Conservation (phyloP, 2,329 filamentous ascomycete genomes). For the Exophiala dermatitidis region DNA sequence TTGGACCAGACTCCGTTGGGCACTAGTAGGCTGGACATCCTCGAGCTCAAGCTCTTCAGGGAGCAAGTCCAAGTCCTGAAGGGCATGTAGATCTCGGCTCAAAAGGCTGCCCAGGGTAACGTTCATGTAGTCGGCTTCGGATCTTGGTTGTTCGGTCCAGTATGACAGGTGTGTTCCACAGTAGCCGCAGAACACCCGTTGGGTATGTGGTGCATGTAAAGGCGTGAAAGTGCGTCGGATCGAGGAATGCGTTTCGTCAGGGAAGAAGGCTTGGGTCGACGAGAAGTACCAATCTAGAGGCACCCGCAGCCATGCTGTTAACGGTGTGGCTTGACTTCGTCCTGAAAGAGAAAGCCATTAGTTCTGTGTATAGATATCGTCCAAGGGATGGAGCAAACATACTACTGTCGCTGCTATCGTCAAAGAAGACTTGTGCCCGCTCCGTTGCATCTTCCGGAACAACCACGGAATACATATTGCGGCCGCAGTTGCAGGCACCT, state of each 20-base stretch:
- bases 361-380: background rate
- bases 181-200: conserved; percentile 82
- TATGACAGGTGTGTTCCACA: conserved; percentile 80
- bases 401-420: conserved; percentile 64
- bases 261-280: conserved; percentile 65
- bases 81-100: conserved; percentile 60
- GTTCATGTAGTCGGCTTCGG: conserved; percentile 70
- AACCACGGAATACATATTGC: conserved; percentile 71
- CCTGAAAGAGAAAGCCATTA: conserved; percentile 36
- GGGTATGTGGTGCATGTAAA: conserved; percentile 49
- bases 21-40: conserved; percentile 8
- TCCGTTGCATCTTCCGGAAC: conserved; percentile 55
- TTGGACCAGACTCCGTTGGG: background rate
- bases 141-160: conserved; percentile 67
- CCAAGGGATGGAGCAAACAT: conserved; percentile 37
- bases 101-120: conserved; percentile 72
- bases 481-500: conserved; percentile 76
- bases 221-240: conserved; percentile 64
- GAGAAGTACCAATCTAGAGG: conserved; percentile 75
- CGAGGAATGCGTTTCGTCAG: conserved; percentile 63
- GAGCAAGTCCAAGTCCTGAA: conserved; percentile 70
- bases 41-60: conserved; percentile 43
- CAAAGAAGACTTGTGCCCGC: conserved; percentile 65
- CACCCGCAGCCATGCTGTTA: conserved; percentile 75
- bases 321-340: conserved; percentile 60